These are phyloP conservation scores for Kwoniella shivajii DNA, from an alignment of 1,284 basidiomycete species.

Conservation along the genomic window DNA sequence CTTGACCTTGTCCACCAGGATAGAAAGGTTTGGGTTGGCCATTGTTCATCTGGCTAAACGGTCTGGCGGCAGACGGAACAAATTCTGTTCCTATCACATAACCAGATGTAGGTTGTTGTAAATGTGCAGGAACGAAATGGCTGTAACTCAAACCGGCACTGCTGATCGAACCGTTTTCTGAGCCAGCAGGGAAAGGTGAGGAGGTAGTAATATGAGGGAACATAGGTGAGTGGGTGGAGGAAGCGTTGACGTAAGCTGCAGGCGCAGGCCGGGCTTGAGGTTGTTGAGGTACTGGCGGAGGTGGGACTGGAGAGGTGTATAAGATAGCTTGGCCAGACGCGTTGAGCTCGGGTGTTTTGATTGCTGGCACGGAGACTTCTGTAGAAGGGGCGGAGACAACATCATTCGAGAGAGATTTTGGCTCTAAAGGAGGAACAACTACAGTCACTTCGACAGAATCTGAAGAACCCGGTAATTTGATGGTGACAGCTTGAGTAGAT, in stretches of 20 bases:
- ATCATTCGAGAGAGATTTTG: not conserved
- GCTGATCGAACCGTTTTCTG: conserved; percentile 39
- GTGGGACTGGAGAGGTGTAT: conserved; percentile 11
- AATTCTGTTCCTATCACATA: conserved; percentile 6
- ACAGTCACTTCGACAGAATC: conserved; percentile 12
- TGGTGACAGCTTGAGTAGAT: conserved; percentile 27
- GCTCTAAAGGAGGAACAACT: not conserved
- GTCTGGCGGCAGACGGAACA: conserved; percentile 9
- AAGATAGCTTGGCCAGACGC: conserved; percentile 13
- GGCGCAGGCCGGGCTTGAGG: not conserved
- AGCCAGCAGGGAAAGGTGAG: conserved; percentile 22
- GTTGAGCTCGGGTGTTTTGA: conserved; percentile 8
- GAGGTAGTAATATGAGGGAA: not conserved
- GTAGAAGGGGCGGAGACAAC: conserved; percentile 4
- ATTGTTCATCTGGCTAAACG: not conserved
- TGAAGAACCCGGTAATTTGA: conserved; percentile 37
- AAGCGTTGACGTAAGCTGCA: not conserved
- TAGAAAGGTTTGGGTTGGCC: conserved; percentile 12
- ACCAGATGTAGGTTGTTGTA: not conserved
- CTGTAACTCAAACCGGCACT: conserved; percentile 10
- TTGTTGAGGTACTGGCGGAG: conserved; percentile 1
- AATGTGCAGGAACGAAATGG: conserved; percentile 14
- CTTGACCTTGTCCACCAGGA: too few relatives aligned
- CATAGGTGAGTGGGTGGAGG: not conserved
- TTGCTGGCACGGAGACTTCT: not conserved